Percentiles rank a stretch among this genome's conserved stretches.
These are phyloP conservation scores for Psilocybe cyanescens DNA, from an alignment of 768 basidiomycete species.

Conservation along the genomic window DNA sequence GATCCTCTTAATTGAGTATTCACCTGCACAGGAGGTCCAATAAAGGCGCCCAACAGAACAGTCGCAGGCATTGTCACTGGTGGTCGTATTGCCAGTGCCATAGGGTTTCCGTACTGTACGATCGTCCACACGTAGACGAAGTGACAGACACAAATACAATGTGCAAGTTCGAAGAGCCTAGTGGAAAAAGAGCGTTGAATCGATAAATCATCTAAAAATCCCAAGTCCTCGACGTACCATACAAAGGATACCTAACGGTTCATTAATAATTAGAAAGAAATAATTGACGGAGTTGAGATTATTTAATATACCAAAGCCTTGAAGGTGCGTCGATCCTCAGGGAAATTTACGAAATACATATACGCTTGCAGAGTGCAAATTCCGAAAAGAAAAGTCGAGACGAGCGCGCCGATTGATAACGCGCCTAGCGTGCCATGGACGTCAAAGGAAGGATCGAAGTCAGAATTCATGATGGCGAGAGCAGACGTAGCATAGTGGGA, in stretches of 20 bases:
- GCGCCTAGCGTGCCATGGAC: constrained; percentile 1
- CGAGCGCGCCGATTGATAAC: background rate
- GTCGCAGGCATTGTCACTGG: background rate
- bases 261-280: too few relatives aligned
- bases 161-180: constrained; percentile 7
- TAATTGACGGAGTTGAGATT: background rate
- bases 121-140: constrained; percentile 11
- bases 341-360: constrained; percentile 4
- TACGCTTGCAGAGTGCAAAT: constrained; percentile 7
- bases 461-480: background rate
- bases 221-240: background rate
- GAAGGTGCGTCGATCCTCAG: background rate
- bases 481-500: background rate
- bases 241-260: background rate
- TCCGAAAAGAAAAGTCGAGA: constrained; percentile 5
- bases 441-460: background rate
- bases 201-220: background rate
- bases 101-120: background rate
- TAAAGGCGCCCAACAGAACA: constrained; percentile 1
- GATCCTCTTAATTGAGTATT: background rate
- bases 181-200: background rate
- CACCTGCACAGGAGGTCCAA: constrained; percentile 1
- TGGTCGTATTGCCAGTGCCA: background rate
- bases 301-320: background rate
- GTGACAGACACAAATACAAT: constrained; percentile 5